Conservation (phyloP, 805 yeast genomes). For the Saccharomycopsis sp. region DNA sequence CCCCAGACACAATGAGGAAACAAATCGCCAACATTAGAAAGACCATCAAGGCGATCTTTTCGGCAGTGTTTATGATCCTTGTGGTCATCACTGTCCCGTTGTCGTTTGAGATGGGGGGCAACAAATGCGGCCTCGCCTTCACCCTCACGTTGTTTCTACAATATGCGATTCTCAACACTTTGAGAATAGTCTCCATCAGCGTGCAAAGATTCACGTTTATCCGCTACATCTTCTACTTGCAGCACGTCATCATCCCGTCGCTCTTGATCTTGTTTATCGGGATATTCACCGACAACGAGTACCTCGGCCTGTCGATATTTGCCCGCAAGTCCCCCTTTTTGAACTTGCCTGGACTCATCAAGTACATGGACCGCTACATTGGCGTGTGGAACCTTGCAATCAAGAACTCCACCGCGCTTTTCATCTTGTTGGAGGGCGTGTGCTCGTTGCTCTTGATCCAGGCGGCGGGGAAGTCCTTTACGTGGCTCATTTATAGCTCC, state of each 20-base stretch:
- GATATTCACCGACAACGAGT: constrained; percentile 37
- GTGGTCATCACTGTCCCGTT: constrained; percentile 81
- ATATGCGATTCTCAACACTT: constrained; percentile 67
- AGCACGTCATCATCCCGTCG: constrained; percentile 78
- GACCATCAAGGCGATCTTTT: constrained; percentile 35
- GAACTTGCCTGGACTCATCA: constrained; percentile 23
- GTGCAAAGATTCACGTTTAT: constrained; percentile 25
- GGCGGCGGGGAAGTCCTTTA: constrained; percentile 77
- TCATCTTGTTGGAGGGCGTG: constrained; percentile 87
- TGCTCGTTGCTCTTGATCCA: constrained; percentile 90
- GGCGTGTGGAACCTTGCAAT: constrained; percentile 62
- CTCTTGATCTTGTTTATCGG: constrained; percentile 63
- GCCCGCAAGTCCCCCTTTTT: neutral
- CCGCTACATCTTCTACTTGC: constrained; percentile 59
- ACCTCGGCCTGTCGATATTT: constrained; percentile 20
- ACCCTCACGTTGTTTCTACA: constrained; percentile 64
- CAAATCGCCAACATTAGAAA: constrained; percentile 14
- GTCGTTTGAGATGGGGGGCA: constrained; percentile 91
- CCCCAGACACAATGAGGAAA: constrained; percentile 1
- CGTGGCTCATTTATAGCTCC: constrained; percentile 48
- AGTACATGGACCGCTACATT: constrained; percentile 34
- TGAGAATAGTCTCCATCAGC: constrained; percentile 44
- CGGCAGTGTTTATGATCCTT: constrained; percentile 56
- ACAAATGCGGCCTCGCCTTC: constrained; percentile 81
- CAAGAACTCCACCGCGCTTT: constrained; percentile 78